Conservation (phyloP, 108 stramenopile species). For the Skeletonema grethae region DNA sequence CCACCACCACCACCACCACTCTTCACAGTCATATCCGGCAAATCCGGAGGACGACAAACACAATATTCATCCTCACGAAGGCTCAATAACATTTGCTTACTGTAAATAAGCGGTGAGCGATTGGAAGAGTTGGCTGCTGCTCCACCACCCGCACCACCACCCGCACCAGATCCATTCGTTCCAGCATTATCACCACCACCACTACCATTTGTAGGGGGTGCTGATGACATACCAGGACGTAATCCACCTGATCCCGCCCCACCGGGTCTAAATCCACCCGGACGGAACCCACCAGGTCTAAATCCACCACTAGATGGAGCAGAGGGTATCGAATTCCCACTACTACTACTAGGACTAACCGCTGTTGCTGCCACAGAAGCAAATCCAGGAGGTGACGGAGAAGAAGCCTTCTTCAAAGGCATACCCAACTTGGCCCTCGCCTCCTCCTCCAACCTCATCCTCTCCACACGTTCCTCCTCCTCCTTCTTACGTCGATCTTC, state of each 20-base stretch:
- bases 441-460: conserved; percentile 32
- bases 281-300: conserved; percentile 37
- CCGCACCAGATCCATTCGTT: too few relatives aligned
- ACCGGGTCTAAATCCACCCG: conserved; percentile 12
- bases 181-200: neutral
- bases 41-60: conserved; percentile 33
- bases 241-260: conserved; percentile 14
- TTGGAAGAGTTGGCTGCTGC: neutral
- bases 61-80: conserved; percentile 37
- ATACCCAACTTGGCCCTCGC: conserved; percentile 17
- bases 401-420: neutral
- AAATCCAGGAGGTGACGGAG: conserved; percentile 4
- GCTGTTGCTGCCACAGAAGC: neutral
- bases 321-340: neutral
- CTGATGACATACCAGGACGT: conserved; percentile 33
- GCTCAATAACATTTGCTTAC: conserved; percentile 46
- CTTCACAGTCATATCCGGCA: conserved; percentile 36
- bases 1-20: conserved; percentile 19
- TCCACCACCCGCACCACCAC: neutral
- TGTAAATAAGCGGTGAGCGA: conserved; percentile 39
- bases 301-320: conserved; percentile 29
- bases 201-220: conserved; percentile 1
- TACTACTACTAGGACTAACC: neutral
- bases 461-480: conserved; percentile 33
- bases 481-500: conserved; percentile 33